phyloP scores from a whole-genome alignment of 305 asterid species.

The Fraxinus ornus region DNA sequence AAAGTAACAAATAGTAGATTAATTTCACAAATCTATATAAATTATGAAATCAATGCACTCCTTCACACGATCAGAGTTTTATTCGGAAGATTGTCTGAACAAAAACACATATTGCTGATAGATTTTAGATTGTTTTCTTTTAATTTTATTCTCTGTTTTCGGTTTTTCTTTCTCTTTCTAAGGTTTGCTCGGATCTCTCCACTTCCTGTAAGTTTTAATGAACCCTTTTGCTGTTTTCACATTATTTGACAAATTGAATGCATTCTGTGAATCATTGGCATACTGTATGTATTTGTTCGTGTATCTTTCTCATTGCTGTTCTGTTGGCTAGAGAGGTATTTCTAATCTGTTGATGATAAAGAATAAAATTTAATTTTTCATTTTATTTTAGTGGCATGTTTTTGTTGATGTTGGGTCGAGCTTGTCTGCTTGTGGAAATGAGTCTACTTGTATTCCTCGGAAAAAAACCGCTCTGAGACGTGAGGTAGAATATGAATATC shows the following conservation, averaged over 20 bases:
- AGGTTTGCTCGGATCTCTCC: conserved; percentile 24
- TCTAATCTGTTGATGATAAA: background rate
- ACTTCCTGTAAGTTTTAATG: background rate
- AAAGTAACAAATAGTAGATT: background rate
- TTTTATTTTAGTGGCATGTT: background rate
- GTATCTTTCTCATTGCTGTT: background rate
- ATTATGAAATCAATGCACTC: background rate
- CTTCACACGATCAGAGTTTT: background rate
- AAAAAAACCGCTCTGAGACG: background rate
- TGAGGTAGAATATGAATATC: background rate
- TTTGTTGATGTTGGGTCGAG: background rate
- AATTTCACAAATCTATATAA: background rate
- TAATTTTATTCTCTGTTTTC: conserved; percentile 15
- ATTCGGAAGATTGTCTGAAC: conserved; percentile 17
- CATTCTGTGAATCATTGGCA: background rate
- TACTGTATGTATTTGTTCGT: background rate
- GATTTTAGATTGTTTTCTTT: conserved; percentile 3
- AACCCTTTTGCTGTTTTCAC: background rate
- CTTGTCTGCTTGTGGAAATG: background rate
- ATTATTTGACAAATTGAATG: background rate
- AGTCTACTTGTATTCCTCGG: background rate
- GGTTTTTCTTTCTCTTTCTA: background rate
- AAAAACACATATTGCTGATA: background rate
- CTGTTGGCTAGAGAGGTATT: background rate
- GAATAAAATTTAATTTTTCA: background rate